Evolutionary conservation across 164 flowering plant genomes (phyloP), one percentile per base, ranked within the genome.

Genomic region (Cinnamomum chago): DNA sequence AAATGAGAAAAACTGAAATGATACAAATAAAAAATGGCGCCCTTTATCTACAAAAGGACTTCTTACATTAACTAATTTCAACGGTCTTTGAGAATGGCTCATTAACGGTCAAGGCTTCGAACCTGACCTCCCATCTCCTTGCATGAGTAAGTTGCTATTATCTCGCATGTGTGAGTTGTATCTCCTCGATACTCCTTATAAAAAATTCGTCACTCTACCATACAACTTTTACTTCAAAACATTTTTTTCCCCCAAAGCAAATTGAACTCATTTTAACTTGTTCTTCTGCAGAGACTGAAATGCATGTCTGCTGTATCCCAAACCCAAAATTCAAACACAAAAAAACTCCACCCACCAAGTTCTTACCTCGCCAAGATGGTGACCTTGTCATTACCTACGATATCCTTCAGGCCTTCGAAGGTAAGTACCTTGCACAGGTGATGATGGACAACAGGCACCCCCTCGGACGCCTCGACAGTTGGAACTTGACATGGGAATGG

Each of bases 401-500:
- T 66, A 82, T 91, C 20, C 72, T 72, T 25, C 77, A 77, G 47
- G 72, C 92, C 15, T 84, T 77, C 64, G 85, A 73, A 2, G 68
- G 84, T 1, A 82, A 78, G 71, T 91, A 91, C 76, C 76, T 79
- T 75, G 92, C 93, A 13, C 86, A 85, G 70, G 92, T 91, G 22
- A 81, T 88, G 5, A 89, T 91, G 73, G 68, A 83, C 12, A 91
- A 88, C 77, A 84, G 88, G 30, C 84, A 85, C 75, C 82, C 88
- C 0, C 81, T 89, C 3, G 90, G 92, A 30, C 88, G 95, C 12
- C 91, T 93, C 17, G 95, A 93, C 74, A 90, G 82, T 55, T 93
- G 98, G 98, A 93, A 93, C 81, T 58, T 92, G 9, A 92, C 97
- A 0, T 93, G 95, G 95, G 97, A 93, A 47, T 92, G 98, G 98